Evolutionary conservation across 2,329 filamentous ascomycete genomes (phyloP).

Genomic region (Xylariomycetidae sp.): DNA sequence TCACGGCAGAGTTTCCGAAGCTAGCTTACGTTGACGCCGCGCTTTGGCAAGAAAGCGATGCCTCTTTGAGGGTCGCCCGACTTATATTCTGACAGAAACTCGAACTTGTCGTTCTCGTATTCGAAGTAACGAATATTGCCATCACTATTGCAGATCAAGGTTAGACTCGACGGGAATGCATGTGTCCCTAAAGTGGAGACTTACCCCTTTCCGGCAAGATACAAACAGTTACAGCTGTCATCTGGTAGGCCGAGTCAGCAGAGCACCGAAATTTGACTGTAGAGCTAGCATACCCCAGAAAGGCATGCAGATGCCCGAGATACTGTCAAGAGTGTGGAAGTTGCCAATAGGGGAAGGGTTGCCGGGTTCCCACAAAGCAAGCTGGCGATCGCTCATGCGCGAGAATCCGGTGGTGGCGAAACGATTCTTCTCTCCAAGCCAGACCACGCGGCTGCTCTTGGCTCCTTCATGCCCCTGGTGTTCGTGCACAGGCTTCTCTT

Average conservation of each 20-base stretch:
- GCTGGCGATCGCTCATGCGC: conserved; percentile 94
- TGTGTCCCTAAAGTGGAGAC: conserved; percentile 25
- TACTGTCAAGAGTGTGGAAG: conserved; percentile 87
- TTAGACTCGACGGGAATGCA: conserved; percentile 14
- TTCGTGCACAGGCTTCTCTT: conserved; percentile 83
- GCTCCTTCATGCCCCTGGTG: conserved; percentile 82
- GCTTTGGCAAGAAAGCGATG: conserved; percentile 89
- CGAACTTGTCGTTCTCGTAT: conserved; percentile 97
- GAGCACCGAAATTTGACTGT: neutral
- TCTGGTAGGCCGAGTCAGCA: conserved; percentile 41
- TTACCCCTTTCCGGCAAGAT: conserved; percentile 94
- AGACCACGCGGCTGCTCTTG: conserved; percentile 95
- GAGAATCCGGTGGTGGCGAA: conserved; percentile 97
- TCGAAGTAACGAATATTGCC: conserved; percentile 99
- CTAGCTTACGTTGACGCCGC: conserved; percentile 84
- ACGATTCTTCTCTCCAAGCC: conserved; percentile 95
- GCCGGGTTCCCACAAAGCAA: conserved; percentile 92
- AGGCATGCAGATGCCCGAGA: conserved; percentile 97
- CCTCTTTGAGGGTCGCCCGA: conserved; percentile 93
- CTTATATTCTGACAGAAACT: conserved; percentile 95
- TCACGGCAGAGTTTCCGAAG: too few relatives aligned
- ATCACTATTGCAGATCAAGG: conserved; percentile 54
- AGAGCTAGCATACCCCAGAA: conserved; percentile 72
- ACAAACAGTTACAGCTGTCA: conserved; percentile 90
- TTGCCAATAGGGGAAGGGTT: conserved; percentile 82